phyloP scores from a whole-genome alignment of 495 filamentous ascomycete genomes.

The Barbatosphaeria neglecta region DNA sequence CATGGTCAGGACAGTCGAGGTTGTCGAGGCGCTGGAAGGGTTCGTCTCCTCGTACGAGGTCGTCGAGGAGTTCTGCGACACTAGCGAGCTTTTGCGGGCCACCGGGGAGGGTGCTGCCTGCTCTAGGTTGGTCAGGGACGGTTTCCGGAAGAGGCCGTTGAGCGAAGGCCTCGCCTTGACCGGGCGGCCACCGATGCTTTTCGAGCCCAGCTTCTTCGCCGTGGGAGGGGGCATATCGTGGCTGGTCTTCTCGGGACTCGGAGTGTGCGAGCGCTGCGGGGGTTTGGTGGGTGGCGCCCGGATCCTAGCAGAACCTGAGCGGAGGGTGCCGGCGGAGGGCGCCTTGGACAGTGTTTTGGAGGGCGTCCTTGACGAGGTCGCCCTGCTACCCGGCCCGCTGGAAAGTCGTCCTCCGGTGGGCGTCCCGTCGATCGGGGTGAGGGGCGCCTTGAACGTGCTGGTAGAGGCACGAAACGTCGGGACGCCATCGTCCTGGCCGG shows the following conservation, averaged over 20 bases:
- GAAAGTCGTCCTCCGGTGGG: constrained; percentile 13
- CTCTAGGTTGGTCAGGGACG: constrained; percentile 29
- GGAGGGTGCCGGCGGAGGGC: constrained; percentile 1
- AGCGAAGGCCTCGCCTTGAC: constrained; percentile 45
- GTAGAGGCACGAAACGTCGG: constrained; percentile 19
- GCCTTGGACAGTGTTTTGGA: constrained; percentile 1
- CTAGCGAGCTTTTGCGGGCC: constrained; percentile 25
- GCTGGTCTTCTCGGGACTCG: constrained; percentile 29
- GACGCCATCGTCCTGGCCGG: constrained; percentile 16
- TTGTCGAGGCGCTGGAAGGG: constrained; percentile 21
- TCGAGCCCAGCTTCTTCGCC: constrained; percentile 32
- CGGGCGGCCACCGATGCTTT: constrained; percentile 35
- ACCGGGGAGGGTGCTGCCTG: constrained; percentile 17
- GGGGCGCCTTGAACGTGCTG: constrained; percentile 19
- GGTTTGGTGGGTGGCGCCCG: constrained; percentile 11
- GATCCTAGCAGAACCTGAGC: constrained; percentile 6
- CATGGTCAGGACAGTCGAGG: constrained; percentile 26
- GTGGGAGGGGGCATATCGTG: constrained; percentile 11
- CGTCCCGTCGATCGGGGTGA: constrained; percentile 24
- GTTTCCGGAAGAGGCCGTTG: constrained; percentile 42
- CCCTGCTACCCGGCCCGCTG: constrained; percentile 14
- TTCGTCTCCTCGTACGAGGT: constrained; percentile 37
- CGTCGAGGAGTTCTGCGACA: constrained; percentile 34
- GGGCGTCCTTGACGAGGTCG: constrained; percentile 4
- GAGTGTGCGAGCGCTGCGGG: constrained; percentile 19